Conservation (phyloP, 1,284 basidiomycete genomes). For the Veloboletus limbatus region DNA sequence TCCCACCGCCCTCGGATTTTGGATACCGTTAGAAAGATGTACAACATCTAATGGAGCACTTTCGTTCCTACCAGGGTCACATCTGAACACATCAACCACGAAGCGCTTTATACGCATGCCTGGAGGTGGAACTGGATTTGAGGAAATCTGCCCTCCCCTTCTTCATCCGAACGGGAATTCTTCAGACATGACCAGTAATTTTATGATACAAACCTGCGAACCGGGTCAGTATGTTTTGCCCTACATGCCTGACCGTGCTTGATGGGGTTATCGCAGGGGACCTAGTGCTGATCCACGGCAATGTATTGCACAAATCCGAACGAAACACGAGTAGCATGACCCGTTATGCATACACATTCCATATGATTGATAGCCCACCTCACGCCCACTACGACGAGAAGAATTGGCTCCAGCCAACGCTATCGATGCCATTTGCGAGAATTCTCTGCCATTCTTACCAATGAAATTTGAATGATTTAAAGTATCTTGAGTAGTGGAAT, state of each 20-base stretch:
- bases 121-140: conserved; percentile 77
- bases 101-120: conserved; percentile 82
- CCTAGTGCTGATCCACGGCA: conserved; percentile 87
- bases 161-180: conserved; percentile 24
- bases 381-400: conserved; percentile 69
- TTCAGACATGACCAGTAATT: conserved; percentile 42
- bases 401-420: conserved; percentile 89
- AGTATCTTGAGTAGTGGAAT: too few relatives aligned
- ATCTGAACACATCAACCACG: conserved; percentile 66
- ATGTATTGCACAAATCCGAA: conserved; percentile 86
- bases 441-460: too few relatives aligned
- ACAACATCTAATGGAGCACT: conserved; percentile 84
- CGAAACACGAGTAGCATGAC: conserved; percentile 71
- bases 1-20: conserved; percentile 89
- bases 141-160: conserved; percentile 48
- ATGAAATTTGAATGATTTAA: conserved; percentile 14
- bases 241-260: background rate
- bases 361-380: conserved; percentile 78
- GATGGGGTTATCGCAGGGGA: conserved; percentile 50
- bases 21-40: conserved; percentile 92
- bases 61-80: conserved; percentile 91
- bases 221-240: conserved; percentile 53
- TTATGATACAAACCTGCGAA: conserved; percentile 70
- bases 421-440: conserved; percentile 75
- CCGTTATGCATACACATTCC: conserved; percentile 92